phyloP scores from a whole-genome alignment of 768 basidiomycete species.

The Tylopilus felleus region DNA sequence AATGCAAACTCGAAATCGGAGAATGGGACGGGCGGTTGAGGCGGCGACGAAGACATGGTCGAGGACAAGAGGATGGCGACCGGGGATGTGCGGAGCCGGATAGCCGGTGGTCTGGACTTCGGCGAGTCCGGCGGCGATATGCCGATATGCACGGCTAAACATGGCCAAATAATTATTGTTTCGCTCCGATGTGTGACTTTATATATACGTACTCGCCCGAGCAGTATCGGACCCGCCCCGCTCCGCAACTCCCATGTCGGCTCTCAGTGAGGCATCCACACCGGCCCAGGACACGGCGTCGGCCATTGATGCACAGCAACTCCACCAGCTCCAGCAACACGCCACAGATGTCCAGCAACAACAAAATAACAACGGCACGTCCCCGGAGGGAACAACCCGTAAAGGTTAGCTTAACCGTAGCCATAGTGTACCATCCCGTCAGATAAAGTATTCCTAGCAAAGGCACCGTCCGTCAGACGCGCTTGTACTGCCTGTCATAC shows the following conservation, averaged over 20 bases:
- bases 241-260: conserved; percentile 65
- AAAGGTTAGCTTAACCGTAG: conserved; percentile 52
- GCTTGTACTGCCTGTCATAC: conserved; percentile 80
- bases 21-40: conserved; percentile 55
- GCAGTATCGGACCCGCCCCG: conserved; percentile 28
- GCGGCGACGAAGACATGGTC: conserved; percentile 29
- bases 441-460: conserved; percentile 43
- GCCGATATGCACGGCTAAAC: conserved; percentile 21
- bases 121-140: conserved; percentile 8
- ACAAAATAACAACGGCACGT: conserved; percentile 27
- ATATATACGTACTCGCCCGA: conserved; percentile 28
- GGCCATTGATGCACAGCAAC: conserved; percentile 57
- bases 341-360: conserved; percentile 35
- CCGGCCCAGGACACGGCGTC: conserved; percentile 62
- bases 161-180: conserved; percentile 25
- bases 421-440: conserved; percentile 8
- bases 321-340: conserved; percentile 40
- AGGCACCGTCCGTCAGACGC: conserved; percentile 77
- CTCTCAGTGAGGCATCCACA: conserved; percentile 66
- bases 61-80: neutral
- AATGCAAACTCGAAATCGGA: conserved; percentile 73
- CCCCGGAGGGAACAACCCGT: conserved; percentile 37
- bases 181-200: conserved; percentile 27
- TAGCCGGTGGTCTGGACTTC: conserved; percentile 18
- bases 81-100: conserved; percentile 17